A percentile compares a stretch with the other conserved stretches of the same genome.
phyloP scores from a whole-genome alignment of 768 basidiomycete genomes.

The Krasilnikovozyma curviuscula region DNA sequence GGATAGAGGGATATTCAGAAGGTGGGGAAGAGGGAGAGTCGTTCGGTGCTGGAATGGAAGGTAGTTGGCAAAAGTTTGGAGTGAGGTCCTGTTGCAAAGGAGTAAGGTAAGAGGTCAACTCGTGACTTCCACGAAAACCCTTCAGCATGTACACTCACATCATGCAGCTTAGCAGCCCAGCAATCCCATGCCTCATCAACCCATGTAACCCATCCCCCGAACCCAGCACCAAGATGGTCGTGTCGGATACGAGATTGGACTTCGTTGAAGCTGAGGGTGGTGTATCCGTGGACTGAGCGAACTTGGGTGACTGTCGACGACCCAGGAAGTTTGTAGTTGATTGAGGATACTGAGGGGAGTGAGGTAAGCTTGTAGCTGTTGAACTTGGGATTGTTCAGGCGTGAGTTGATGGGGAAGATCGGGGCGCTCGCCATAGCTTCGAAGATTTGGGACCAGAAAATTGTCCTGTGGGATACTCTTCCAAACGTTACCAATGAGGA shows the following conservation, averaged over 20 bases:
- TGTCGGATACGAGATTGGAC: slow-evolving; percentile 67
- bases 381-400: slow-evolving; percentile 59
- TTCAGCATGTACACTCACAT: slow-evolving; percentile 32
- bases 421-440: no score
- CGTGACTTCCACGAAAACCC: background rate
- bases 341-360: slow-evolving; percentile 41
- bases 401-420: slow-evolving; percentile 29
- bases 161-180: slow-evolving; percentile 38
- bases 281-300: slow-evolving; percentile 33
- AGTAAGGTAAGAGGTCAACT: background rate
- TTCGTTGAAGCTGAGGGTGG: slow-evolving; percentile 55
- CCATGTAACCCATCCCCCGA: slow-evolving; percentile 37
- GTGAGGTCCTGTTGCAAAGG: background rate
- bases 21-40: slow-evolving; percentile 26
- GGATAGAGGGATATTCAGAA: slow-evolving; percentile 54
- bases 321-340: slow-evolving; percentile 35
- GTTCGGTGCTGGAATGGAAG: slow-evolving; percentile 11
- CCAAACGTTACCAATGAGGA: no score
- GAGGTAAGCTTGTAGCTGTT: slow-evolving; percentile 63
- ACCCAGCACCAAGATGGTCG: slow-evolving; percentile 49
- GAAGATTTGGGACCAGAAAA: no score
- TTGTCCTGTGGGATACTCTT: no score
- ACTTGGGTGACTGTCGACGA: slow-evolving; percentile 33
- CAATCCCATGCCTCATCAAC: slow-evolving; percentile 47
- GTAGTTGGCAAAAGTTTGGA: slow-evolving; percentile 7